A percentile compares a stretch with the other conserved stretches of the same genome.
phyloP scores from a whole-genome alignment of 441 rosid genomes.

The Jatropha multifida region DNA sequence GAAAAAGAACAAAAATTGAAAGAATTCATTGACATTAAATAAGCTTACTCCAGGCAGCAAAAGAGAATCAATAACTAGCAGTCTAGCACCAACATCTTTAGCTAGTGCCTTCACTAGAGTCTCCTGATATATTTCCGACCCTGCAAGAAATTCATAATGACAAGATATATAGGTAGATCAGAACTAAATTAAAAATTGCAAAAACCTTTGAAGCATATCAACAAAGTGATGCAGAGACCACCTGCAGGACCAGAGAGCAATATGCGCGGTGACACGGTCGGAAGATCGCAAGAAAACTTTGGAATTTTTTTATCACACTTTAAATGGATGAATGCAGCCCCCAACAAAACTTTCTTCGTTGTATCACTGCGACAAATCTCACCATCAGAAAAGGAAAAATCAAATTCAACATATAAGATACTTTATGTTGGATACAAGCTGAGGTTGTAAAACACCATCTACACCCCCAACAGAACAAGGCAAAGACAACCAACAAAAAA shows the following conservation, averaged over 20 bases:
- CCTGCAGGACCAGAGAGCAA: constrained; percentile 98
- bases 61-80: constrained; percentile 84
- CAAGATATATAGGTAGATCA: constrained; percentile 1
- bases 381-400: constrained; percentile 16
- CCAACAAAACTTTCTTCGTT: constrained; percentile 80
- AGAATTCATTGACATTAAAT: constrained; percentile 7
- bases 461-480: background rate
- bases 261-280: constrained; percentile 83
- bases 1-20: background rate
- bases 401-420: background rate
- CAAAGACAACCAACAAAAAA: background rate
- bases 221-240: constrained; percentile 26
- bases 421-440: background rate
- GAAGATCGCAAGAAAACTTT: constrained; percentile 72
- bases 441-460: background rate
- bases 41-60: constrained; percentile 90
- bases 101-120: constrained; percentile 91
- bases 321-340: constrained; percentile 79
- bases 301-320: constrained; percentile 69
- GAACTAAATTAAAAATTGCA: background rate
- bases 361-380: constrained; percentile 60
- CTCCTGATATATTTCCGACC: constrained; percentile 98
- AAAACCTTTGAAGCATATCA: background rate
- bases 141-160: constrained; percentile 35
- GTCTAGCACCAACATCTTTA: constrained; percentile 76